Evolutionary conservation across 306 rosid species (phyloP).

Genomic region (Prunus campanulata): DNA sequence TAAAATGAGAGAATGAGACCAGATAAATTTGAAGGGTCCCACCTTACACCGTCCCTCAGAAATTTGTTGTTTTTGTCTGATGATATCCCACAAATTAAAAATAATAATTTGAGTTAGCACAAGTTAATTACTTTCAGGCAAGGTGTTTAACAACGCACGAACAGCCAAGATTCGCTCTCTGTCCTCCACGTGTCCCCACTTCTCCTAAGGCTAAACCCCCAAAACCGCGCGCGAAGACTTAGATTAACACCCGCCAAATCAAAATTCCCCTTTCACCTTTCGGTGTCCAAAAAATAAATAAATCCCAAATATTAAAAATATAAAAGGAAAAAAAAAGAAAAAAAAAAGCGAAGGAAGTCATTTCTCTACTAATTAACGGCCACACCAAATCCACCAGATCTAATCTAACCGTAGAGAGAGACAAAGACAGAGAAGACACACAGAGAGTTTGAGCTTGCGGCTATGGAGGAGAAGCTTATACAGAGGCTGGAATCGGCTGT

Average conservation of each 20-base stretch:
- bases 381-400: slow-evolving; percentile 39
- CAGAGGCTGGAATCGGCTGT: slow-evolving; percentile 88
- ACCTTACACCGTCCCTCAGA: too few relatives aligned
- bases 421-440: background rate
- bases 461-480: slow-evolving; percentile 75
- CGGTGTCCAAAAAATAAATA: slow-evolving; percentile 18
- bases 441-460: background rate
- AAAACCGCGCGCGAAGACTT: slow-evolving; percentile 21
- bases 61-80: too few relatives aligned
- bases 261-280: slow-evolving; percentile 23
- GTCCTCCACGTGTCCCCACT: slow-evolving; percentile 42
- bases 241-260: slow-evolving; percentile 30
- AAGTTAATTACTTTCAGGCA: too few relatives aligned
- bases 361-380: slow-evolving; percentile 20
- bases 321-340: background rate
- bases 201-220: background rate
- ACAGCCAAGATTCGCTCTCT: slow-evolving; percentile 21
- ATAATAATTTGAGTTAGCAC: too few relatives aligned
- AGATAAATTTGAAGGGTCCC: too few relatives aligned
- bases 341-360: background rate
- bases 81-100: too few relatives aligned
- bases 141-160: slow-evolving; percentile 11
- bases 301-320: background rate
- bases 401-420: slow-evolving; percentile 11
- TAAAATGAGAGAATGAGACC: too few relatives aligned